Conservation (phyloP, 768 basidiomycete genomes). For the Boletus rubroflammeus region DNA sequence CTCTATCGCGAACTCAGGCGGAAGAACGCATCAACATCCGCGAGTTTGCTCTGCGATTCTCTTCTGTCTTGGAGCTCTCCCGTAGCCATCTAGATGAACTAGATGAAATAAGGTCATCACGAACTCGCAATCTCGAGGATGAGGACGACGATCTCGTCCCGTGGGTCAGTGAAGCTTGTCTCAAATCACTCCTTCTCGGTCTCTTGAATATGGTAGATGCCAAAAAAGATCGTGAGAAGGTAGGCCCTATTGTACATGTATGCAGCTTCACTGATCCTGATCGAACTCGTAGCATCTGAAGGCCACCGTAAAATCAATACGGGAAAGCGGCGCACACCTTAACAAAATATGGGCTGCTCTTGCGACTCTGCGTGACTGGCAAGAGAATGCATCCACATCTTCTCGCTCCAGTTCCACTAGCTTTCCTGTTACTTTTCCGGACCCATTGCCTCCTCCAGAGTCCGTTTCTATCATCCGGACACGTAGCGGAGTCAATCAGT, state of each 20-base stretch:
- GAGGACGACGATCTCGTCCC: slow-evolving; percentile 36
- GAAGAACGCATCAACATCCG: slow-evolving; percentile 67
- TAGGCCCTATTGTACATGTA: slow-evolving; percentile 3
- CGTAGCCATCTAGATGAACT: slow-evolving; percentile 60
- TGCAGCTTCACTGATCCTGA: background rate
- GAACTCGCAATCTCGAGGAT: slow-evolving; percentile 35
- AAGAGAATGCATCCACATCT: slow-evolving; percentile 17
- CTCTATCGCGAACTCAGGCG: slow-evolving; percentile 43
- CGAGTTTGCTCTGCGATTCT: slow-evolving; percentile 70
- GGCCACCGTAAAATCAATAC: slow-evolving; percentile 49
- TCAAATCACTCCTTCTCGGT: slow-evolving; percentile 59
- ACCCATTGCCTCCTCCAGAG: slow-evolving; percentile 56
- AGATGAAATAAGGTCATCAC: slow-evolving; percentile 45
- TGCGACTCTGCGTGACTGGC: slow-evolving; percentile 41
- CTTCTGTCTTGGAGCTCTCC: slow-evolving; percentile 44
- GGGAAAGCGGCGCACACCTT: slow-evolving; percentile 50
- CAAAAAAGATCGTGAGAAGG: slow-evolving; percentile 38
- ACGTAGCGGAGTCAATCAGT: slow-evolving; percentile 39
- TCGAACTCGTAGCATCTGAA: slow-evolving; percentile 16
- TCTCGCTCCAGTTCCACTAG: slow-evolving; percentile 12
- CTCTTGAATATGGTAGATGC: slow-evolving; percentile 52
- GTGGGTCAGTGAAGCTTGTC: slow-evolving; percentile 67
- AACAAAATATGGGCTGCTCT: slow-evolving; percentile 63
- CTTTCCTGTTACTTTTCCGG: slow-evolving; percentile 41
- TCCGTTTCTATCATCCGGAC: slow-evolving; percentile 40